phyloP scores from a whole-genome alignment of 1,284 basidiomycete species.

The Puccinia sorghi region DNA sequence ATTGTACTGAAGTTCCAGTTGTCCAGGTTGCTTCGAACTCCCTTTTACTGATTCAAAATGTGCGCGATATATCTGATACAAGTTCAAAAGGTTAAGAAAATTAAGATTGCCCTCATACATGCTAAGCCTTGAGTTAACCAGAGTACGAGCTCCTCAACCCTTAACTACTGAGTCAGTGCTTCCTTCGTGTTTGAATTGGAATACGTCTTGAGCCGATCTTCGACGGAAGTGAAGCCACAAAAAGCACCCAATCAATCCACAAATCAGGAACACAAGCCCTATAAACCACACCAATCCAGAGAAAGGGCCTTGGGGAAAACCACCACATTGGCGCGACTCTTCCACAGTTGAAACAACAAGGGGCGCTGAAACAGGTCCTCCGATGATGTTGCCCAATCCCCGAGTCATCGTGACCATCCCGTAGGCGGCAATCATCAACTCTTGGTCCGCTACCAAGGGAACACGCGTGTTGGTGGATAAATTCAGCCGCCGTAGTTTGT shows the following conservation, averaged over 20 bases:
- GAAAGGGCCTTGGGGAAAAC: constrained; percentile 6
- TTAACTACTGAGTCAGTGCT: no score
- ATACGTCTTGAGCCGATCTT: not conserved
- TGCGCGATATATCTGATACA: no score
- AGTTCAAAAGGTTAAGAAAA: no score
- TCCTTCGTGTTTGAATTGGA: no score
- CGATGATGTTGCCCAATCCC: constrained; percentile 61
- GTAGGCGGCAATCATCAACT: constrained; percentile 54
- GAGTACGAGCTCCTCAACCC: no score
- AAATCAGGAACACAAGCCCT: not conserved
- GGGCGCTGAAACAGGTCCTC: constrained; percentile 60
- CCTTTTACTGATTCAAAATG: no score
- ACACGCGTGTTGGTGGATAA: not conserved
- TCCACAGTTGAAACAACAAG: constrained; percentile 49
- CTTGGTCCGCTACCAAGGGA: constrained; percentile 9
- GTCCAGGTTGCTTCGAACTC: no score
- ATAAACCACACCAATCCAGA: constrained; percentile 17
- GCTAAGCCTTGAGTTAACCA: no score
- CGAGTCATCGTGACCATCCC: constrained; percentile 60
- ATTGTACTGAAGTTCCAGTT: no score
- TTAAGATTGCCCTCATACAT: no score
- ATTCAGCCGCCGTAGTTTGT: no score
- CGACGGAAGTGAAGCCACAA: constrained; percentile 9
- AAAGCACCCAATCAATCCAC: constrained; percentile 13
- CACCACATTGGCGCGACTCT: not conserved